phyloP scores from a whole-genome alignment of 2,329 filamentous ascomycete genomes.

The Bipolaris zeicola region DNA sequence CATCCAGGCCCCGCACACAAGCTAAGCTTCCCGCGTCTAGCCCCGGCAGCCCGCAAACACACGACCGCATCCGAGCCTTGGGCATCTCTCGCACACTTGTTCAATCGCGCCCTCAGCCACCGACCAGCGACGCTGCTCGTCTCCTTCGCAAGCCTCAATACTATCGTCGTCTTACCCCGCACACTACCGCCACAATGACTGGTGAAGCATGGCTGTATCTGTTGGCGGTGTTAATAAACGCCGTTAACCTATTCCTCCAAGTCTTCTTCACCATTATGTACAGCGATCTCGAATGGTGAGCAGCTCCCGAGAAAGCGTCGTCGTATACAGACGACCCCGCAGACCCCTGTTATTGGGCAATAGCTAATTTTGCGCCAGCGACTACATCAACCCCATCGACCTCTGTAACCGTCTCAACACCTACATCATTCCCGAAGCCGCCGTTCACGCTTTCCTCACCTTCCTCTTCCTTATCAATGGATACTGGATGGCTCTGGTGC shows the following conservation, averaged over 20 bases:
- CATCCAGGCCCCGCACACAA: slow-evolving; percentile 38
- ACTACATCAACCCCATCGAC: slow-evolving; percentile 99
- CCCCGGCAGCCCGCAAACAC: slow-evolving; percentile 41
- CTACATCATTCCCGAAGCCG: slow-evolving; percentile 98
- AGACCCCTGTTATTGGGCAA: slow-evolving; percentile 17
- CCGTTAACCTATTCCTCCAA: slow-evolving; percentile 99
- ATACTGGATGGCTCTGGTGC: slow-evolving; percentile 91
- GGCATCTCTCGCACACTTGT: slow-evolving; percentile 20
- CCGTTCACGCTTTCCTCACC: slow-evolving; percentile 94
- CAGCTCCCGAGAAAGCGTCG: slow-evolving; percentile 26
- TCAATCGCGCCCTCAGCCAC: slow-evolving; percentile 17
- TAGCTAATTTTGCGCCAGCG: slow-evolving; percentile 62
- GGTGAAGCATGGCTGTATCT: slow-evolving; percentile 99
- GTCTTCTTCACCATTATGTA: slow-evolving; percentile 99
- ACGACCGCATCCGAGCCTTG: slow-evolving; percentile 38
- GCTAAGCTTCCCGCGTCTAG: slow-evolving; percentile 45
- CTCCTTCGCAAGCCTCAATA: slow-evolving; percentile 12
- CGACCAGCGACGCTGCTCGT: slow-evolving; percentile 17
- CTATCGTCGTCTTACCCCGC: slow-evolving; percentile 28
- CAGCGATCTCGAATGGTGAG: slow-evolving; percentile 97
- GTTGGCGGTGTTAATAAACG: slow-evolving; percentile 97
- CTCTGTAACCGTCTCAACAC: slow-evolving; percentile 99
- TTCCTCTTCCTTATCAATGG: slow-evolving; percentile 97
- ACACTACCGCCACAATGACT: slow-evolving; percentile 70
- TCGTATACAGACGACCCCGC: neutral